phyloP scores from a whole-genome alignment of 2,329 filamentous ascomycete genomes.

The Aspergillus flavus region DNA sequence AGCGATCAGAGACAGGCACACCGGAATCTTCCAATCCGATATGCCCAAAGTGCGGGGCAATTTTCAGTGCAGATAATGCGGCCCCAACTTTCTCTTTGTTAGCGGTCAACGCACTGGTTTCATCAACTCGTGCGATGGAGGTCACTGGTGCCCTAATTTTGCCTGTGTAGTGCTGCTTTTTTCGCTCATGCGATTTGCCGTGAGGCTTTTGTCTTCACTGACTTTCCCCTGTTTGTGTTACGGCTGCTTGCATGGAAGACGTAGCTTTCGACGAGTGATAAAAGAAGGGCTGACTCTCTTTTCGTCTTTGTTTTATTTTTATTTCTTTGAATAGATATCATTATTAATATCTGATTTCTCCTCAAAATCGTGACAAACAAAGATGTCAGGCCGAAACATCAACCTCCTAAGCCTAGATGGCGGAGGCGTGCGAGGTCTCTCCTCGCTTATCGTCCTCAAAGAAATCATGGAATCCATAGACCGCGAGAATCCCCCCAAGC shows the following conservation, averaged over 20 bases:
- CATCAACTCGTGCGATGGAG: background rate
- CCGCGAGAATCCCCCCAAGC: constrained; percentile 28
- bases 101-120: background rate
- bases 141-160: background rate
- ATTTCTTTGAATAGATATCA: background rate
- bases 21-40: background rate
- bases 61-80: background rate
- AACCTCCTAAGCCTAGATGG: constrained; percentile 38
- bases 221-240: background rate
- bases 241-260: background rate
- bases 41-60: constrained; percentile 2
- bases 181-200: background rate
- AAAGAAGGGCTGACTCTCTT: background rate
- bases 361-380: background rate
- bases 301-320: background rate
- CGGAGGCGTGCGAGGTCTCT: constrained; percentile 45
- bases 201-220: too few species aligned
- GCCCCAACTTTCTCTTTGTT: background rate
- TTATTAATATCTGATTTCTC: background rate
- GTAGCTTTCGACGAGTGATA: background rate
- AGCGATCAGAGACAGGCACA: background rate
- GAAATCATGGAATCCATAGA: constrained; percentile 38
- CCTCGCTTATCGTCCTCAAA: constrained; percentile 39
- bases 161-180: background rate
- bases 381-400: constrained; percentile 21